Evolutionary conservation across 306 rosid species (phyloP).

Genomic region (Quercus agrifolia): DNA sequence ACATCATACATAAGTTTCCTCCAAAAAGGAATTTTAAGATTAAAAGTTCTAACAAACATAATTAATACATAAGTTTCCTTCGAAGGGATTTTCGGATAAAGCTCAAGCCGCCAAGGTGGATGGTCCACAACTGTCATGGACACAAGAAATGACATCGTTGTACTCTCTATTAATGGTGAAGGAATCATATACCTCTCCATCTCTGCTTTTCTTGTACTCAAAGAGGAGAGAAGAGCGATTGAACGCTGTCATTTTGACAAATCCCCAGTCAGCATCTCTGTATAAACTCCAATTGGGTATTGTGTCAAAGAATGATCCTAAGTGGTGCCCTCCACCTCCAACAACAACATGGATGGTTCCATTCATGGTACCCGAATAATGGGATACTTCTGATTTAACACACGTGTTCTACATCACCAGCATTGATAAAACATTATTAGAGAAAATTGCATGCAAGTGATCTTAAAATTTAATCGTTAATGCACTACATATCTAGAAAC

Average conservation of each 20-base stretch:
- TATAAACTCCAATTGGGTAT: conserved; percentile 68
- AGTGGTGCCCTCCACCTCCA: conserved; percentile 78
- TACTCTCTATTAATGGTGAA: conserved; percentile 69
- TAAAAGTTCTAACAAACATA: too few species aligned
- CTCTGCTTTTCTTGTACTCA: conserved; percentile 74
- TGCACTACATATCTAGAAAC: neutral
- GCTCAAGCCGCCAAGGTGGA: conserved; percentile 44
- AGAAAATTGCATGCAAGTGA: neutral
- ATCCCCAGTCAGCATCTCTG: conserved; percentile 74
- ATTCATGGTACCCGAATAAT: conserved; percentile 53
- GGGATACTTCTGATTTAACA: conserved; percentile 47
- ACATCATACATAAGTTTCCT: too few species aligned
- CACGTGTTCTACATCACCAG: conserved; percentile 58
- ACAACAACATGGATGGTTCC: conserved; percentile 85
- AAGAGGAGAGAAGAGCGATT: conserved; percentile 65
- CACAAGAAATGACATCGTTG: conserved; percentile 76
- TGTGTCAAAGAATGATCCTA: conserved; percentile 40
- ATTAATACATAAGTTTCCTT: too few species aligned
- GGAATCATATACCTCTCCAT: conserved; percentile 67
- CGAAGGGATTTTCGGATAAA: neutral
- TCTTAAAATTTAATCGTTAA: neutral
- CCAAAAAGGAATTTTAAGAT: neutral
- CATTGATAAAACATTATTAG: conserved; percentile 7
- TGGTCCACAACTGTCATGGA: conserved; percentile 66
- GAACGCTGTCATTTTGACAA: conserved; percentile 80